A percentile compares a stretch with the other conserved stretches of the same genome.
These are phyloP conservation scores for Entophlyctis helioformis DNA, from an alignment of 192 early-diverging fungal species.

Conservation along the genomic window DNA sequence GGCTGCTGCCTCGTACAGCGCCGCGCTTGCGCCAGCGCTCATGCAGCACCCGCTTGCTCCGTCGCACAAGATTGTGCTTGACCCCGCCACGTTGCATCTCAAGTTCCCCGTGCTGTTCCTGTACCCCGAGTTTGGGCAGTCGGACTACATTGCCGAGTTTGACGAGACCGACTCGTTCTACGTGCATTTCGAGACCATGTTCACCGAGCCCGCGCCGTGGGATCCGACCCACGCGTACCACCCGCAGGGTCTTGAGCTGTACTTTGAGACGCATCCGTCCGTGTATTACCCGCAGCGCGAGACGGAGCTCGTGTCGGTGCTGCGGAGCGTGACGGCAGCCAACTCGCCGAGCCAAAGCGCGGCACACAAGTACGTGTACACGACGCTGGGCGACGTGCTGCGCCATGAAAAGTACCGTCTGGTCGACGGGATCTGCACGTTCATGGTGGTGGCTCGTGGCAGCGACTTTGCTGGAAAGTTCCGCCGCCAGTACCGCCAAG, in stretches of 20 bases:
- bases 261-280: constrained; percentile 55
- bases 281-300: constrained; percentile 29
- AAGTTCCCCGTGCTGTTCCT: constrained; percentile 81
- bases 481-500: constrained; percentile 46
- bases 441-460: constrained; percentile 71
- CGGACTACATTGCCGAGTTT: constrained; percentile 77
- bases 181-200: constrained; percentile 75
- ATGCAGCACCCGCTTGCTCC: constrained; percentile 15
- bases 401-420: constrained; percentile 55
- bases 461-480: constrained; percentile 53
- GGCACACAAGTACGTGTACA: constrained; percentile 9
- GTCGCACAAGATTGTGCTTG: constrained; percentile 42
- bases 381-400: constrained; percentile 53
- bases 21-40: constrained; percentile 6
- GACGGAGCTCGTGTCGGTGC: constrained; percentile 40
- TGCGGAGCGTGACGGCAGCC: constrained; percentile 29
- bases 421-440: constrained; percentile 70
- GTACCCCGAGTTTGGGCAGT: constrained; percentile 88
- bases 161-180: constrained; percentile 70
- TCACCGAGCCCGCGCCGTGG: constrained; percentile 60
- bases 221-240: constrained; percentile 58
- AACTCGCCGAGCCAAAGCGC: neutral
- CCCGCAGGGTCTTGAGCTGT: constrained; percentile 60
- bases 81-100: constrained; percentile 42
- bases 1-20: neutral